phyloP scores from a whole-genome alignment of 768 basidiomycete genomes.

The Mycena polygramma region DNA sequence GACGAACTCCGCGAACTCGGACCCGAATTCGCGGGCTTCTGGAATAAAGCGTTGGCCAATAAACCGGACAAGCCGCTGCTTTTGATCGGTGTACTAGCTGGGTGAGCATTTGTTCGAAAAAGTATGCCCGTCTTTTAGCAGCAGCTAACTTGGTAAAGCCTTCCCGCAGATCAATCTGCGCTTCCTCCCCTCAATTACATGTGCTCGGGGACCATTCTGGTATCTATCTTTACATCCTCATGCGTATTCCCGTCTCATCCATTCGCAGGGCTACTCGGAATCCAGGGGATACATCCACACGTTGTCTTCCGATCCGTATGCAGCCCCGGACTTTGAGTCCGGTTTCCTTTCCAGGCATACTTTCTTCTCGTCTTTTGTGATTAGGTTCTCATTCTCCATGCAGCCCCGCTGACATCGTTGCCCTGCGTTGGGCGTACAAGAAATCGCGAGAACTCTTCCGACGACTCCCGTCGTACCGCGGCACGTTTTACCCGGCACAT shows the following conservation, averaged over 20 bases:
- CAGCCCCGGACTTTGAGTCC: constrained; percentile 49
- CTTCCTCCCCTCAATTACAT: constrained; percentile 41
- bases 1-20: constrained; percentile 54
- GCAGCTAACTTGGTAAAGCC: not conserved
- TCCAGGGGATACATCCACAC: constrained; percentile 54
- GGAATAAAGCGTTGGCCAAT: constrained; percentile 50
- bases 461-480: constrained; percentile 50
- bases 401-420: constrained; percentile 43
- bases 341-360: constrained; percentile 46
- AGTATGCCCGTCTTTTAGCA: not conserved
- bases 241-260: not conserved
- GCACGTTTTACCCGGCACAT: constrained; percentile 35
- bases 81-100: constrained; percentile 44
- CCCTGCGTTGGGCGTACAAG: constrained; percentile 55
- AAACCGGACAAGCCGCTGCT: constrained; percentile 58
- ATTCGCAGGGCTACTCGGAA: constrained; percentile 47
- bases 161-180: constrained; percentile 26
- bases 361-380: not conserved
- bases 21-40: constrained; percentile 47
- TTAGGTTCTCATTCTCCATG: not conserved
- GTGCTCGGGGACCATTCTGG: constrained; percentile 40
- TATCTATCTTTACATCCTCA: constrained; percentile 3
- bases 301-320: constrained; percentile 44
- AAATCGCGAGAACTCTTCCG: constrained; percentile 53
- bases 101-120: constrained; percentile 40